Conservation (phyloP, 2,329 filamentous ascomycete genomes). For the Pleurostoma richardsiae region DNA sequence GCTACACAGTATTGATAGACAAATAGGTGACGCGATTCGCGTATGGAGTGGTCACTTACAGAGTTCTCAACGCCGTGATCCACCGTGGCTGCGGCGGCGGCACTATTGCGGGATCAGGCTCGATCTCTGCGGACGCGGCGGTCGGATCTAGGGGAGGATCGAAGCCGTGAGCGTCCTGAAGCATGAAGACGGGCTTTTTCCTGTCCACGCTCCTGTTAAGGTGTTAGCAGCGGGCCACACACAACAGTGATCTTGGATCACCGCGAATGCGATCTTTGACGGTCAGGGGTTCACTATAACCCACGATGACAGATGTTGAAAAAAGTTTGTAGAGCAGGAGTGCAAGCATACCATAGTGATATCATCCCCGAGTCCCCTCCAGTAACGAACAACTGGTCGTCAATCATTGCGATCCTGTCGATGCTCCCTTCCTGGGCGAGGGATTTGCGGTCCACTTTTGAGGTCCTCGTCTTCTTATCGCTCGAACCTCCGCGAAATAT, state of each 20-base stretch:
- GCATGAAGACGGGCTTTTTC: constrained; percentile 85
- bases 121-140: constrained; percentile 66
- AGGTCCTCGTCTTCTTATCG: constrained; percentile 42
- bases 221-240: too few species aligned
- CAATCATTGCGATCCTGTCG: constrained; percentile 87
- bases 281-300: too few species aligned
- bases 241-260: too few species aligned
- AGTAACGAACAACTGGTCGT: constrained; percentile 84
- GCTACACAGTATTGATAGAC: too few species aligned
- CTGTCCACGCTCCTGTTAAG: constrained; percentile 60
- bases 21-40: too few species aligned
- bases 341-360: constrained; percentile 59
- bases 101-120: constrained; percentile 56
- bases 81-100: constrained; percentile 69
- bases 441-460: constrained; percentile 41
- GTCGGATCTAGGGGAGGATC: constrained; percentile 65
- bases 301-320: too few species aligned
- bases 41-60: too few species aligned
- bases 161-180: constrained; percentile 78
- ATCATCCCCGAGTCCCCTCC: constrained; percentile 88
- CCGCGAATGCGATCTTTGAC: too few species aligned
- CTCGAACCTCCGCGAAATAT: constrained; percentile 77
- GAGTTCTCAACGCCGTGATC: constrained; percentile 79
- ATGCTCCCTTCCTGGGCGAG: constrained; percentile 76
- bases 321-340: too few species aligned